These are phyloP conservation scores for Larix sibirica DNA, from an alignment of 83 land plant species.

Conservation along the genomic window DNA sequence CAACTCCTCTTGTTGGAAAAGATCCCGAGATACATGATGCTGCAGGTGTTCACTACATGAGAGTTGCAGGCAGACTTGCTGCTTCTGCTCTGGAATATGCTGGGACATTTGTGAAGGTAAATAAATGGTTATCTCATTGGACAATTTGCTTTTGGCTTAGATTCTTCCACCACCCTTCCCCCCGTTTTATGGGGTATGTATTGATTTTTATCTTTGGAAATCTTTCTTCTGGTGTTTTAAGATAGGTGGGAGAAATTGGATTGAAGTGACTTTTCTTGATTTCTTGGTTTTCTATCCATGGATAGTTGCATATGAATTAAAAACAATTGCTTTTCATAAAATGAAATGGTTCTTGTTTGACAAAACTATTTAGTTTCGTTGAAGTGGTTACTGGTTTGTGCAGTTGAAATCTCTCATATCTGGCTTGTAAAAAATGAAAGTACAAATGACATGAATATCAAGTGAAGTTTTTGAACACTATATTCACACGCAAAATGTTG, in stretches of 20 bases:
- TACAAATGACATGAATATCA: no score
- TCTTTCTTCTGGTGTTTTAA: not conserved
- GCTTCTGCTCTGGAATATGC: conserved; percentile 10
- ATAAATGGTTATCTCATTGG: not conserved
- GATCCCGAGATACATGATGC: conserved; percentile 5
- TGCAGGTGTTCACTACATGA: conserved; percentile 5
- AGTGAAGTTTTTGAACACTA: no score
- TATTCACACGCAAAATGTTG: no score
- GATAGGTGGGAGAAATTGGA: not conserved
- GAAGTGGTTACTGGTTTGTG: no score
- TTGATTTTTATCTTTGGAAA: not conserved
- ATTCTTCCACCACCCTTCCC: not conserved
- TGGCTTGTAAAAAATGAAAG: no score
- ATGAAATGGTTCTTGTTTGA: no score
- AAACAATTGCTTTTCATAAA: not conserved
- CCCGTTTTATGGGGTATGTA: not conserved
- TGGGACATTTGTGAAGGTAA: conserved; percentile 5
- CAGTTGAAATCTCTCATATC: no score
- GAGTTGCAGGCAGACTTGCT: not conserved
- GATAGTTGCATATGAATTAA: not conserved
- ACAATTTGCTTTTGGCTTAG: not conserved
- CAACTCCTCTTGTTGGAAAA: conserved; percentile 1
- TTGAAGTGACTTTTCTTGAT: not conserved
- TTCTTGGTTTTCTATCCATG: not conserved
- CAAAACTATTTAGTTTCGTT: no score